These are phyloP conservation scores for Blastobotrys aristatus DNA, from an alignment of 1,139 yeast species.

Conservation along the genomic window DNA sequence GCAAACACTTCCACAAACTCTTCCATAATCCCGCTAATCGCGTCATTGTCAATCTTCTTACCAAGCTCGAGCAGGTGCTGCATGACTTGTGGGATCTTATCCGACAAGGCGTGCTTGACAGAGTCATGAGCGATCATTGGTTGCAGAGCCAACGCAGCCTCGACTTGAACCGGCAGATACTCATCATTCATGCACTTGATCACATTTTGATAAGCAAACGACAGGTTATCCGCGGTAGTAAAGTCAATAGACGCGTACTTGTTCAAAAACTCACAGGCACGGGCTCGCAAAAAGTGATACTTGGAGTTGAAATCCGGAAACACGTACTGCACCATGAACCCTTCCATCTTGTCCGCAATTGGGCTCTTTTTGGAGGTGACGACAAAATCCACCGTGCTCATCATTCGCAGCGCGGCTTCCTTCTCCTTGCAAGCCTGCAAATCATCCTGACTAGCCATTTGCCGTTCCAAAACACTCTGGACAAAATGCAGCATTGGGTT, in stretches of 20 bases:
- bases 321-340: conserved; percentile 56
- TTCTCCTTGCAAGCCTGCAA: conserved; percentile 61
- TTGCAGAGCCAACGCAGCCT: conserved; percentile 83
- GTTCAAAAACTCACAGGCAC: conserved; percentile 75
- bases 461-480: conserved; percentile 47
- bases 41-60: conserved; percentile 80
- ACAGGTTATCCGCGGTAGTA: conserved; percentile 45
- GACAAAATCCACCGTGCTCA: conserved; percentile 65
- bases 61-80: conserved; percentile 70
- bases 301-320: conserved; percentile 66
- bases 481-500: conserved; percentile 63
- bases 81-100: conserved; percentile 75
- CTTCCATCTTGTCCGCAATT: conserved; percentile 62
- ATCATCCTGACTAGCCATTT: conserved; percentile 41
- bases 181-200: conserved; percentile 51
- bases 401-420: conserved; percentile 75
- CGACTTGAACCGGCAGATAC: conserved; percentile 72
- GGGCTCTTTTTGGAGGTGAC: conserved; percentile 54
- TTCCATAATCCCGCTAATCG: conserved; percentile 87
- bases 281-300: conserved; percentile 71
- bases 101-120: conserved; percentile 62
- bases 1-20: conserved; percentile 89
- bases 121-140: conserved; percentile 61
- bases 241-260: conserved; percentile 65
- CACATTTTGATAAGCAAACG: conserved; percentile 60